Base-by-base conservation (phyloP, 192 early-diverging fungal species). In the Jimgerdemannia flammicorona region DNA sequence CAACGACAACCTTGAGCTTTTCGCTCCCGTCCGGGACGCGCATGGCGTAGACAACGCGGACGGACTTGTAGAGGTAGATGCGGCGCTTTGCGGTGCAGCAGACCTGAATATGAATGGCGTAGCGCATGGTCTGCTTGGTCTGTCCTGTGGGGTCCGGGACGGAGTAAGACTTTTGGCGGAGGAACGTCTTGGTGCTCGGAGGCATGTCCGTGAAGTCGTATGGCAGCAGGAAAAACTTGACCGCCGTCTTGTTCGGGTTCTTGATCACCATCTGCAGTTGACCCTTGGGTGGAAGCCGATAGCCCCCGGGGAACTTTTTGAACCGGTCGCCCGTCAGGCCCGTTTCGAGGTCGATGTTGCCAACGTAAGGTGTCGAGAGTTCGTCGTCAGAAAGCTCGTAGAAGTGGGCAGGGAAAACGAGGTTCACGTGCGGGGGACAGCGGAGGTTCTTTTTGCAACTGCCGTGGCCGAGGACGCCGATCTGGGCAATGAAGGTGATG, bases 251-350 rank as follows among this genome's bases (percentile, higher is more conserved):
- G 76, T 87, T 86, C 1, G 89, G 89, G 72, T 95, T 95, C 75
- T 94, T 93, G 75, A 95, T 93, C 64, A 94, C 85, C 66, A 95
- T 88, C 72, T 94, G 93, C 11, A 95, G 73, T 71, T 94, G 94
- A 4, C 94, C 94, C 70, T 89, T 84, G 2, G 80, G 75, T 20
- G 94, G 94, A 4, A 95, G 72, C 39, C 93, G 77, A 81, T 92
- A 94, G 0, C 91, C 90, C 18, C 79, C 87, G 8, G 78, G 77
- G 68, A 81, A 78, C 20, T 72, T 73, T 66, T 81, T 79, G 29
- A 79, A 85, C 9, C 78, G 78, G 7, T 79, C 77, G 3, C 80
- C 87, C 43, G 74, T 75, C 3, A 86, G 71, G 11, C 85, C 78
- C 70, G 76, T 85, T 73, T 88, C 87, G 17, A 91, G 72, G 75